Percentiles rank a stretch among this genome's conserved stretches.
Conservation (phyloP, 2,329 filamentous ascomycete genomes). For the Phyllachora maydis region DNA sequence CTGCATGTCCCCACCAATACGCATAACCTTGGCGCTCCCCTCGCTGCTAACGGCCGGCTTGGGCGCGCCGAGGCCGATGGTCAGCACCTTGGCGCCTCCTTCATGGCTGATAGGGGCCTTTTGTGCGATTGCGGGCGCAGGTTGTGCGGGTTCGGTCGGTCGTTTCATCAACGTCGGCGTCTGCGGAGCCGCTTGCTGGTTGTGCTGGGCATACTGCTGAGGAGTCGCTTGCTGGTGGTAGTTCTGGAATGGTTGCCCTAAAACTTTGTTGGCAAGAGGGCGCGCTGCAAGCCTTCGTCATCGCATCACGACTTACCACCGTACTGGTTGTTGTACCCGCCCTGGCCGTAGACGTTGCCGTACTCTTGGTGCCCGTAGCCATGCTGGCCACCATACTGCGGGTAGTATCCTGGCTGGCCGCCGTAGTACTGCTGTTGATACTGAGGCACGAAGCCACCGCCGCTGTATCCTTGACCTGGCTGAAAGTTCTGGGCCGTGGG, state of each 20-base stretch:
- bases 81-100: slow-evolving; percentile 43
- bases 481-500: slow-evolving; percentile 52
- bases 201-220: no score
- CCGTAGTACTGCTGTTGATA: slow-evolving; percentile 32
- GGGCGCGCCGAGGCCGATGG: slow-evolving; percentile 21
- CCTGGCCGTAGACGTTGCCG: slow-evolving; percentile 16
- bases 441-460: slow-evolving; percentile 32
- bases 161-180: no score
- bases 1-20: slow-evolving; percentile 34
- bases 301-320: no score
- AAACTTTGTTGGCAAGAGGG: no score
- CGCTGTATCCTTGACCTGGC: slow-evolving; percentile 47
- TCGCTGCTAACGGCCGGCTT: slow-evolving; percentile 32
- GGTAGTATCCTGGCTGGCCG: slow-evolving; percentile 29
- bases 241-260: slow-evolving; percentile 27
- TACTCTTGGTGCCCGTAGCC: slow-evolving; percentile 21
- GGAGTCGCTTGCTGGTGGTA: slow-evolving; percentile 16
- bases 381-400: slow-evolving; percentile 29
- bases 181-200: slow-evolving; percentile 18
- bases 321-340: slow-evolving; percentile 26
- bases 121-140: slow-evolving; percentile 29
- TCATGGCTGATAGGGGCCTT: no score
- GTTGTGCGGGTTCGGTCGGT: no score
- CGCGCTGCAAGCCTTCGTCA: no score
- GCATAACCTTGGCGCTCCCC: slow-evolving; percentile 41